Evolutionary conservation across 371 early-diverging fungal species (phyloP), one percentile per base, ranked within the genome.

Genomic region (Mortierella sp.): DNA sequence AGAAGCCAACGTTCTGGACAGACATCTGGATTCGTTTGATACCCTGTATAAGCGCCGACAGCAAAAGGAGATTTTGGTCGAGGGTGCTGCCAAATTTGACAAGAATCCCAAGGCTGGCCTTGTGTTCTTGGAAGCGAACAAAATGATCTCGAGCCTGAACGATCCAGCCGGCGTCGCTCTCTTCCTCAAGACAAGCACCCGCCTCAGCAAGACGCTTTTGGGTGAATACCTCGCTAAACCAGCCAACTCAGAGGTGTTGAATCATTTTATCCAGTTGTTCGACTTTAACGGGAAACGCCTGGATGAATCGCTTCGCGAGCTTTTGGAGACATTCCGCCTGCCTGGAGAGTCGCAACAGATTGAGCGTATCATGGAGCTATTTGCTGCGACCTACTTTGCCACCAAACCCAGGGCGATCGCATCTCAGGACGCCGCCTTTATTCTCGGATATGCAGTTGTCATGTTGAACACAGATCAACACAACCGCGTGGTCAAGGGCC

Each of bases 281-380:
- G 92, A 97, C 77, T 98, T 98, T 83, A 79, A 88, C 13, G 94
- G 94, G 91, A 94, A 93, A 88, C 92, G 96, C 37, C 87, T 98
- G 71, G 97, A 98, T 81, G 97, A 97, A 84, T 96, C 97, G 0
- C 82, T 98, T 54, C 92, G 99, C 55, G 89, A 90, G 43, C 91
- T 98, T 34, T 89, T 99, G 14, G 94, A 94, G 76, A 91, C 94
- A 14, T 99, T 99, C 91, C 92, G 98, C 67, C 87, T 99, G 26
- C 97, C 97, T 5, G 98, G 98, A 46, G 99, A 99, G 89, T 93
- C 97, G 43, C 98, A 98, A 88, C 95, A 97, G 82, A 98, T 99
- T 73, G 95, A 96, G 76, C 92, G 98, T 28, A 95, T 98, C 43
- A 92, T 98, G 74, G 96, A 96, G 75, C 90, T 94, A 0, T 98